Evolutionary conservation across 1,139 yeast species (phyloP).

Genomic region (Diutina catenulata): DNA sequence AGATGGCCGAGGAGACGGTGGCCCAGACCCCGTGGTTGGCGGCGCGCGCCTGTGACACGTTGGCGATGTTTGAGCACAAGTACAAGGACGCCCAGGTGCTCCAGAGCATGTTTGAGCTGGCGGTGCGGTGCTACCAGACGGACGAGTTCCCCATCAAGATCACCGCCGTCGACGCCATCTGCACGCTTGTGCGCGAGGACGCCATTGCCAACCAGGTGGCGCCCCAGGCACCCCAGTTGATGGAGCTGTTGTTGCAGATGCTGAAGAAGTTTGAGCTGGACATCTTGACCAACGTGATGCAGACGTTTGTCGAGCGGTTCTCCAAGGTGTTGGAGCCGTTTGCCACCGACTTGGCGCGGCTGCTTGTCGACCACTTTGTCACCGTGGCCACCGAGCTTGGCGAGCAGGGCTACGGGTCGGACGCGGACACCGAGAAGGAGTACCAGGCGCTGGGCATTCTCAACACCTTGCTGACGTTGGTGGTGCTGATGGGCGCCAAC

Average conservation of each 20-base stretch:
- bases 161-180: constrained; percentile 43
- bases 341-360: constrained; percentile 36
- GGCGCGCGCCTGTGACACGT: constrained; percentile 45
- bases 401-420: constrained; percentile 15
- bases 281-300: constrained; percentile 43
- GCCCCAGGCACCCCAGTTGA: constrained; percentile 38
- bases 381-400: constrained; percentile 33
- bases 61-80: constrained; percentile 32
- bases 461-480: constrained; percentile 39
- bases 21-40: constrained; percentile 34
- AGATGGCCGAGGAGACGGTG: constrained; percentile 23
- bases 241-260: constrained; percentile 40
- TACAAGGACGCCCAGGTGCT: constrained; percentile 30
- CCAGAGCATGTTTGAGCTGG: constrained; percentile 33
- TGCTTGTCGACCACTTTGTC: constrained; percentile 37
- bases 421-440: constrained; percentile 33
- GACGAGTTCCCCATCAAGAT: constrained; percentile 36
- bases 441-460: constrained; percentile 41
- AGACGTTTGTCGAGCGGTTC: constrained; percentile 41
- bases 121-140: constrained; percentile 29
- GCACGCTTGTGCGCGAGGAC: constrained; percentile 37
- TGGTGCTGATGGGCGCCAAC: constrained; percentile 39
- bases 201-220: constrained; percentile 34
- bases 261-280: constrained; percentile 42
- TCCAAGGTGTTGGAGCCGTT: constrained; percentile 44